Conservation (phyloP, 73 alveolate genomes). For the Paramecium bursaria region DNA sequence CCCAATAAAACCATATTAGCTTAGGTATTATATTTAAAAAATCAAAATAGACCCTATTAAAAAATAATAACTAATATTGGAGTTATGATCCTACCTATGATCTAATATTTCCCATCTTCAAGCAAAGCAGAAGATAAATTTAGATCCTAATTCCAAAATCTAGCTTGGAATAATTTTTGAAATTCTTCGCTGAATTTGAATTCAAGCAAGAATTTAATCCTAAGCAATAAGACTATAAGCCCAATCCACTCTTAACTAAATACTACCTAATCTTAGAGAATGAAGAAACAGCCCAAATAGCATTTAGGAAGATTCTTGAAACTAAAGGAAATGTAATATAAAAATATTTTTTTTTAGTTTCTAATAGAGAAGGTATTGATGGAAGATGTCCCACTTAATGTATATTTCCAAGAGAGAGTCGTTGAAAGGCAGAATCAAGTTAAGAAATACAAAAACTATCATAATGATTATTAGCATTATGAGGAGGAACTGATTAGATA, state of each 20-base stretch:
- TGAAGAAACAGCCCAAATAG: neutral
- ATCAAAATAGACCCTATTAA: slow-evolving; percentile 18
- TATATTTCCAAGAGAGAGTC: too few relatives aligned
- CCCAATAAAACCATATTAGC: neutral
- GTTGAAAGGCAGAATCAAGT: too few relatives aligned
- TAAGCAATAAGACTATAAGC: neutral
- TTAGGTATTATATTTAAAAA: neutral
- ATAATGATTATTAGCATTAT: too few relatives aligned
- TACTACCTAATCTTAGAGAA: slow-evolving; percentile 11
- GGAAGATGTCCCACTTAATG: too few relatives aligned
- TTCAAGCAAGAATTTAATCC: slow-evolving; percentile 42
- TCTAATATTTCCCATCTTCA: slow-evolving; percentile 2
- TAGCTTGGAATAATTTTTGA: slow-evolving; percentile 9
- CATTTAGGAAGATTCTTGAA: slow-evolving; percentile 15
- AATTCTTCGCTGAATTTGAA: slow-evolving; percentile 31
- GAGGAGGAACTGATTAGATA: too few relatives aligned
- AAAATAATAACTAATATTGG: slow-evolving; percentile 15
- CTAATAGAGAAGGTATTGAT: too few relatives aligned
- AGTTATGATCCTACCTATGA: neutral
- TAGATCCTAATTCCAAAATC: neutral
- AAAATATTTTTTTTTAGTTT: too few relatives aligned
- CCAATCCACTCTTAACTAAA: slow-evolving; percentile 20
- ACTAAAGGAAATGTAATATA: slow-evolving; percentile 31
- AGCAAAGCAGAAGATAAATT: slow-evolving; percentile 14
- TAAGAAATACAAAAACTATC: too few relatives aligned